Base-by-base conservation (phyloP, 164 flowering plant species). In the Macadamia integrifolia region DNA sequence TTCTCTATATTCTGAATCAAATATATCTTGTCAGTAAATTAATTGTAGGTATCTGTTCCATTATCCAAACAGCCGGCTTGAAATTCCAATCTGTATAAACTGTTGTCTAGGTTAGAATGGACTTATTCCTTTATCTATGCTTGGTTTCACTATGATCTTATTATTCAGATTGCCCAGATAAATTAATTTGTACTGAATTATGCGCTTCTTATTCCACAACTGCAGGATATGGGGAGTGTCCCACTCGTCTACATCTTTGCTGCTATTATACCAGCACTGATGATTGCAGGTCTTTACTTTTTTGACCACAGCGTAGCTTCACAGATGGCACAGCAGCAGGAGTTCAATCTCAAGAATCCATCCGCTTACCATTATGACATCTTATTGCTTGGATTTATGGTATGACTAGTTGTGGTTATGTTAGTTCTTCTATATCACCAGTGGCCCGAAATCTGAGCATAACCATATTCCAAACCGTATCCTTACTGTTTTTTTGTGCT, bases 271-370 rank as follows among this genome's bases (percentile, higher is more conserved):
- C 88, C 88, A 46, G 84, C 88, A 58, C 15, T 80, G 55, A 82
- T 85, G 86, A 74, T 85, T 65, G 84, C 86, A 29, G 83, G 83
- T 42, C 77, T 85, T 4, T 85, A 85, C 44, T 85, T 85, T 75
- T 85, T 85, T 35, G 84, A 85, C 78, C 88, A 85, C 43, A 81
- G 86, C 65, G 88, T 85, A 9, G 86, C 86, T 46, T 79, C 86
- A 48, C 86, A 85, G 74, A 35, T 85, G 83, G 83, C 88, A 57
- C 86, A 85, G 58, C 85, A 85, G 70, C 78, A 78, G 73, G 86
- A 85, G 60, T 85, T 82, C 66, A 85, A 82, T 74, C 80, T 85
- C 31, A 82, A 78, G 59, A 82, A 80, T 4, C 88, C 86, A 3
- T 73, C 84, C 30, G 78, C 88, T 64, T 85, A 80, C 70, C 86